Conservation (phyloP, 768 basidiomycete genomes). For the Kwoniella europaea region DNA sequence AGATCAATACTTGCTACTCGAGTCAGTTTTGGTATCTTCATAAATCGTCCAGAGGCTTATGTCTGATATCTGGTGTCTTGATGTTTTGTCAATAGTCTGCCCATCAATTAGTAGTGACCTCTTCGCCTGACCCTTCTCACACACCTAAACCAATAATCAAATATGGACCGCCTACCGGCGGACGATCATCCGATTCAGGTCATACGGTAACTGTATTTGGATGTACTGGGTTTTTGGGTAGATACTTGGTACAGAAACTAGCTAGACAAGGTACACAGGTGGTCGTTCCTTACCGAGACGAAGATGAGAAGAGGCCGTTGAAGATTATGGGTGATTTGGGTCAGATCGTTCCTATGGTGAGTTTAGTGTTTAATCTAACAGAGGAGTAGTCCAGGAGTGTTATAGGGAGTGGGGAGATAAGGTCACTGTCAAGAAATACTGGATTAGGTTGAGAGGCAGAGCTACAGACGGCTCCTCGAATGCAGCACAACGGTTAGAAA, state of each 20-base stretch:
- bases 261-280: slow-evolving; percentile 92
- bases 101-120: slow-evolving; percentile 53
- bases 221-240: slow-evolving; percentile 89
- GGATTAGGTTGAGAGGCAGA: too few relatives aligned
- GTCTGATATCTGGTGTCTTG: too few relatives aligned
- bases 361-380: slow-evolving; percentile 30
- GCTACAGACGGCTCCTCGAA: too few relatives aligned
- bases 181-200: slow-evolving; percentile 81
- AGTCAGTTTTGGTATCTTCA: slow-evolving; percentile 18
- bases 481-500: background rate
- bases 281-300: slow-evolving; percentile 91
- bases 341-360: slow-evolving; percentile 91
- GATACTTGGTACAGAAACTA: slow-evolving; percentile 94
- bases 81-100: slow-evolving; percentile 37
- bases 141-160: slow-evolving; percentile 67
- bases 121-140: slow-evolving; percentile 25
- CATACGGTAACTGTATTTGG: slow-evolving; percentile 97
- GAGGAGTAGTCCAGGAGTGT: slow-evolving; percentile 6
- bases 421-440: too few relatives aligned
- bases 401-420: background rate
- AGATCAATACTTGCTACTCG: slow-evolving; percentile 28
- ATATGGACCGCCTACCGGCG: slow-evolving; percentile 66
- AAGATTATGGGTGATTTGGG: slow-evolving; percentile 96
- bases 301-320: slow-evolving; percentile 86
- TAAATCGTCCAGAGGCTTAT: background rate